phyloP scores from a whole-genome alignment of 805 yeast species.

The Torulaspora quercuum region DNA sequence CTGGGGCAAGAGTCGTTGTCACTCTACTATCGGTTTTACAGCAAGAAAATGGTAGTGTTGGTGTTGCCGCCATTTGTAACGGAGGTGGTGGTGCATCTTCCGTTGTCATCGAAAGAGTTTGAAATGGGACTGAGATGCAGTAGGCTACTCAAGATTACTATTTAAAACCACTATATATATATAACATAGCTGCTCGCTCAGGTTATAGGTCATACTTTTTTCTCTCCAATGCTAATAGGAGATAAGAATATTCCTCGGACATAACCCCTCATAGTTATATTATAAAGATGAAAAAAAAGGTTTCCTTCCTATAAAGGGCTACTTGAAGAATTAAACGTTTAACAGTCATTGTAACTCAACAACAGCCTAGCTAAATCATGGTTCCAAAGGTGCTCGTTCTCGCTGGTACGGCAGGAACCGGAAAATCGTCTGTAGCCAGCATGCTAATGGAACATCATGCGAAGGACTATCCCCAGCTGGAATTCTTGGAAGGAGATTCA shows the following conservation, averaged over 20 bases:
- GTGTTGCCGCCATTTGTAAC: constrained; percentile 95
- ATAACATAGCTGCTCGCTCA: no score
- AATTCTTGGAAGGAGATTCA: constrained; percentile 81
- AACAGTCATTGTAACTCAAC: no score
- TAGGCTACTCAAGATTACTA: no score
- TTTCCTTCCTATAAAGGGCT: not conserved
- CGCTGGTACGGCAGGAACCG: constrained; percentile 97
- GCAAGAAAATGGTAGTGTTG: constrained; percentile 85
- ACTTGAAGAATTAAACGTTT: not conserved
- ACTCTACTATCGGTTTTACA: constrained; percentile 75
- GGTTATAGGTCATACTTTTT: no score
- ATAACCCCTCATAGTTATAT: constrained; percentile 7
- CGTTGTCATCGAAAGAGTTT: constrained; percentile 72
- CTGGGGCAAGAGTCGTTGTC: constrained; percentile 92
- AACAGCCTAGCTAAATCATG: constrained; percentile 1
- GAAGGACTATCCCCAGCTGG: constrained; percentile 39
- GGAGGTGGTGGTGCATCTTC: constrained; percentile 99
- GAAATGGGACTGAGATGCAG: no score
- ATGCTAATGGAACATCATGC: constrained; percentile 40
- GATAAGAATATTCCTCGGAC: constrained; percentile 6
- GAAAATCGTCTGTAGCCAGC: constrained; percentile 77
- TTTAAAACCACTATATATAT: no score
- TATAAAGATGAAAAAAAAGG: no score
- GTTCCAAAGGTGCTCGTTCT: constrained; percentile 51
- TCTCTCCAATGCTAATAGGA: no score